Conservation (phyloP, 306 rosid species). For the Bauhinia variegata region DNA sequence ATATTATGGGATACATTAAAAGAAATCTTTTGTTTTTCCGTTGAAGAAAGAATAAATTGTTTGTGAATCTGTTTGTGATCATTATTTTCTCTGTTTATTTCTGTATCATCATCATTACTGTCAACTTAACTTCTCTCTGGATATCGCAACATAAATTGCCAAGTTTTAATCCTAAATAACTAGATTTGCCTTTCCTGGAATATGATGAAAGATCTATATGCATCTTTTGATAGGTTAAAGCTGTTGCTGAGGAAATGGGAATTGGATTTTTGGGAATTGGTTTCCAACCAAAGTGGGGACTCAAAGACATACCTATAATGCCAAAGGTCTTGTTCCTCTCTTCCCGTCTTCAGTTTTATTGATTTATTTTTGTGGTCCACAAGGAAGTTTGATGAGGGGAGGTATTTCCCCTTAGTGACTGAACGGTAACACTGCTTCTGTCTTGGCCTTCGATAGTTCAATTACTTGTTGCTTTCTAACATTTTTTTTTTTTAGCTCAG, state of each 20-base stretch:
- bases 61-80: slow-evolving; percentile 1
- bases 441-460: slow-evolving; percentile 23
- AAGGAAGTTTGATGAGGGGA: slow-evolving; percentile 10
- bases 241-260: slow-evolving; percentile 98
- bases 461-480: slow-evolving; percentile 42
- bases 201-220: slow-evolving; percentile 20
- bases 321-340: slow-evolving; percentile 72
- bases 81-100: slow-evolving; percentile 5
- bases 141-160: slow-evolving; percentile 13
- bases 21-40: too few species aligned
- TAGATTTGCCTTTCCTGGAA: slow-evolving; percentile 24
- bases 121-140: slow-evolving; percentile 14
- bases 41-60: background rate
- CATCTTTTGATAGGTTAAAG: slow-evolving; percentile 68
- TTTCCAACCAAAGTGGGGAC: slow-evolving; percentile 97
- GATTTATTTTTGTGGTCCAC: slow-evolving; percentile 9
- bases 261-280: slow-evolving; percentile 97
- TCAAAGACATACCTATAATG: slow-evolving; percentile 91
- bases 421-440: slow-evolving; percentile 15
- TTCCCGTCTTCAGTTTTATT: slow-evolving; percentile 13
- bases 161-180: slow-evolving; percentile 12
- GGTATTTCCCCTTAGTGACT: slow-evolving; percentile 17
- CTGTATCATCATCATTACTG: background rate
- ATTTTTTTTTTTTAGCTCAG: slow-evolving; percentile 55
- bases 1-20: background rate